Conservation (phyloP, 2,329 filamentous ascomycete species). For the Nectriaceae sp. region DNA sequence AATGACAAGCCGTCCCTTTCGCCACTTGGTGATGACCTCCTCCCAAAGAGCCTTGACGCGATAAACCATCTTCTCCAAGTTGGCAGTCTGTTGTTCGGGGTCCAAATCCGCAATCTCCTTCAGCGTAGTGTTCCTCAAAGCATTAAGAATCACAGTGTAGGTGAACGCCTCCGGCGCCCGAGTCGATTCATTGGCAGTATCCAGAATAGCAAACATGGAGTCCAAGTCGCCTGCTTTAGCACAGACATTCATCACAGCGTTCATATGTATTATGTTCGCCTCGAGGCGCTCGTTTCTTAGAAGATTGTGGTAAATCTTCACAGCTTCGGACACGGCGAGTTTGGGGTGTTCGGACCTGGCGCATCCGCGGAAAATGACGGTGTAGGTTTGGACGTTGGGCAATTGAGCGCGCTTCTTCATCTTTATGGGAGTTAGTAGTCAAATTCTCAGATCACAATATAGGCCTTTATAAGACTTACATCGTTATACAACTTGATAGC, state of each 20-base stretch:
- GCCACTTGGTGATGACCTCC: slow-evolving; percentile 78
- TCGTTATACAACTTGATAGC: slow-evolving; percentile 90
- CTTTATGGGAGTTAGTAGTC: slow-evolving; percentile 42
- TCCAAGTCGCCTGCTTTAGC: slow-evolving; percentile 75
- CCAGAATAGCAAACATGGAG: slow-evolving; percentile 73
- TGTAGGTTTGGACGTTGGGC: slow-evolving; percentile 83
- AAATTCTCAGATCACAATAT: neutral
- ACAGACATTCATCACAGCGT: slow-evolving; percentile 85
- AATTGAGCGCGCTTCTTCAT: slow-evolving; percentile 92
- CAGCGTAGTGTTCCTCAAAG: slow-evolving; percentile 53
- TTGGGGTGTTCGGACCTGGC: slow-evolving; percentile 59
- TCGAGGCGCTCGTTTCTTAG: slow-evolving; percentile 62
- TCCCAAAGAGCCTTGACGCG: slow-evolving; percentile 79
- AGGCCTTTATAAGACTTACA: slow-evolving; percentile 43
- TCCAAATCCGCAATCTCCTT: slow-evolving; percentile 28
- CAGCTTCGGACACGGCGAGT: slow-evolving; percentile 65
- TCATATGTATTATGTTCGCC: slow-evolving; percentile 80
- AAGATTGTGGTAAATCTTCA: slow-evolving; percentile 78
- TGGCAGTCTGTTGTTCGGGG: slow-evolving; percentile 33
- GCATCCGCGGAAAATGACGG: slow-evolving; percentile 77
- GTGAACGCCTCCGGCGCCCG: slow-evolving; percentile 69
- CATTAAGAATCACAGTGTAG: slow-evolving; percentile 82
- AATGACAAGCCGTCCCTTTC: slow-evolving; percentile 65
- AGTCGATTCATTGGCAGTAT: slow-evolving; percentile 66
- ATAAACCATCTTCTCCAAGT: slow-evolving; percentile 51